Base-by-base conservation (phyloP, 2,329 filamentous ascomycete genomes). In the Colletotrichum navitas region DNA sequence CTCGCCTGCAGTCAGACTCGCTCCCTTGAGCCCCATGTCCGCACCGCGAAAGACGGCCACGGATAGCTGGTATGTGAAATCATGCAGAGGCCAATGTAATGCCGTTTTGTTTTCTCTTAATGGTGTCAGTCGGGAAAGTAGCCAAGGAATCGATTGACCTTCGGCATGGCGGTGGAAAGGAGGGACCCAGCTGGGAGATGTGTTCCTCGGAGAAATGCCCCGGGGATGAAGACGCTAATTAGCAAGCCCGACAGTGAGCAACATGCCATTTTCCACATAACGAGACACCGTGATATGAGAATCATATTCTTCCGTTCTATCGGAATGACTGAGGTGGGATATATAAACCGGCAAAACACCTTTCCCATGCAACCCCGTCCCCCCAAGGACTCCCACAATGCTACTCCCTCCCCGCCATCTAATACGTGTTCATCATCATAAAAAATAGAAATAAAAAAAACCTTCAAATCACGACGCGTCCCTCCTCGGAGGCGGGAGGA, bases 401-500 rank as follows among this genome's bases (percentile, higher is more conserved):
- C 60, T 7, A 18, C 14, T 29, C 5, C 1, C 34, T 12, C 6
- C 14, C 1, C 34, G 39, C n/a, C n/a, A n/a, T 63, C 61, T 54
- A 24, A n/a, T 45, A 59, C 34, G 47, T 32, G 26, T 10, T 10
- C 7, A n/a, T 24, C 62, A 47, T 66, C 16, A 39, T 59, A 24
- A 39, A 26, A 58, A 12, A 34, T 10, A 26, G 11, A 45, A 1
- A 26, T 47, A 14, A 45, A 10, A 26, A 16, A 45, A 10, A 7
- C 58, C 12, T 52, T 41, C 56, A 29, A 18, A 34, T 52, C 64
- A 62, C 4, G 63, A 63, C 29, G 49, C 54, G 26, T 66, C 54
- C 49, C 58, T 59, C 51, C 61, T 62, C 59, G 14, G 43, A 3
- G 64, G 72, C 55, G 73, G 73, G 61, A 74, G 73, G 47, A 73